Evolutionary conservation across 2,329 filamentous ascomycete species (phyloP).

Genomic region (Exserohilum rostratum): DNA sequence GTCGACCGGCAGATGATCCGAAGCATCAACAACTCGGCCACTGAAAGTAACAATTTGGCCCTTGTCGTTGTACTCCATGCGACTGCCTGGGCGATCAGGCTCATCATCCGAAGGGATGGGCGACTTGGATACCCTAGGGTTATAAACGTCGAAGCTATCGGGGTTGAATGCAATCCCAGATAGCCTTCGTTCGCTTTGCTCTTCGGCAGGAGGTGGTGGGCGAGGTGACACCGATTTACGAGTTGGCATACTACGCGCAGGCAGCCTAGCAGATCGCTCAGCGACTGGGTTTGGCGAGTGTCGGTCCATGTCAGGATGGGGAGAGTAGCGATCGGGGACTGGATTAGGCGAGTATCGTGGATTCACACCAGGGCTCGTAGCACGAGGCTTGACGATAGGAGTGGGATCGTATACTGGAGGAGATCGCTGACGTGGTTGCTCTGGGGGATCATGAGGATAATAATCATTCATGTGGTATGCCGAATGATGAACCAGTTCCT

Average conservation of each 20-base stretch:
- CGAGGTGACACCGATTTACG: slow-evolving; percentile 78
- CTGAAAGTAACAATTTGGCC: slow-evolving; percentile 78
- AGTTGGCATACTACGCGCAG: slow-evolving; percentile 55
- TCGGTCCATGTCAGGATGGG: slow-evolving; percentile 14
- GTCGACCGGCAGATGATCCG: slow-evolving; percentile 78
- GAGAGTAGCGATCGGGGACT: slow-evolving; percentile 18
- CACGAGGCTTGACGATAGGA: slow-evolving; percentile 51
- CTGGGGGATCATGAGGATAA: slow-evolving; percentile 53
- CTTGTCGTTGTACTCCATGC: slow-evolving; percentile 57
- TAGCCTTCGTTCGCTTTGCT: slow-evolving; percentile 53
- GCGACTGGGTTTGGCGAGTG: slow-evolving; percentile 35
- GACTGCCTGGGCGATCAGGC: slow-evolving; percentile 34
- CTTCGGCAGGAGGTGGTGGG: slow-evolving; percentile 57
- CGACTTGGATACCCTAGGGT: slow-evolving; percentile 57
- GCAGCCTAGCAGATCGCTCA: slow-evolving; percentile 49
- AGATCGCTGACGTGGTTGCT: slow-evolving; percentile 45
- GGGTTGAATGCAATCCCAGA: slow-evolving; percentile 74
- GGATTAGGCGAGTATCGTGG: slow-evolving; percentile 29
- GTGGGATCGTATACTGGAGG: slow-evolving; percentile 48
- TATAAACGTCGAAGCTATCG: slow-evolving; percentile 76
- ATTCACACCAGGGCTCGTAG: slow-evolving; percentile 51
- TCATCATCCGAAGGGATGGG: slow-evolving; percentile 33
- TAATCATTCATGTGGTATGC: slow-evolving; percentile 39
- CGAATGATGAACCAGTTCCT: slow-evolving; percentile 39
- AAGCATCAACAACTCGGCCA: slow-evolving; percentile 78